Evolutionary conservation across 2,329 filamentous ascomycete species (phyloP), one percentile per base, ranked within the genome.

Genomic region (Pseudocercospora fuligena): DNA sequence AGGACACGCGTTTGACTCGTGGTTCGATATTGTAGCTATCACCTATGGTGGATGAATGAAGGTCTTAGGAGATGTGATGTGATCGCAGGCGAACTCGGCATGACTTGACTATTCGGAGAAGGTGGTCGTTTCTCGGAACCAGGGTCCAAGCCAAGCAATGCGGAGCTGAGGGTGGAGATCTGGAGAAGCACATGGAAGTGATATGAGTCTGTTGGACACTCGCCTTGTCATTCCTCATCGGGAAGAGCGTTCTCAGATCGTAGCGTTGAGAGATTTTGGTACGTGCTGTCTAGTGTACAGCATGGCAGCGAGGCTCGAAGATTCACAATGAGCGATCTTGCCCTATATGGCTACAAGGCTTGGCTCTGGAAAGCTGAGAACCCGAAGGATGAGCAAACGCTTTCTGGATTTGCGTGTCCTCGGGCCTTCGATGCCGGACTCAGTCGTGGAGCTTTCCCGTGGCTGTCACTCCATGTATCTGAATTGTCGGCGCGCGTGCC

Each of bases 141-240:
- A 25, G 49, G 49, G 19, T 16, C 49, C 19, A 53, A 23, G 23
- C 23, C 49, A 53, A 23, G 49, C 49, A 53, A 53, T 53, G 49
- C 49, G 49, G 49, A 53, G 49, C 43, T 47, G 43, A 23, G 16
- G 43, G 43, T 47, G 43, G 23, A 53, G 49, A 53, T 53, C 49
- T 53, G 49, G 49, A 53, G 49, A 53, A 53, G 49, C 49, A 53
- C 19, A 53, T 53, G 49, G 49, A 53, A 23, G 23, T 29, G 33
- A 14, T 11, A 36, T 36, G 33, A 36, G 33, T 36, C 5, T 36
- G 33, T 36, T 14, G 14, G 33, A 36, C 33, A 2, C 33, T 36
- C 33, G 33, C 14, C 33, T 36, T 36, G 33, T 36, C 33, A 11
- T 36, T 8, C 2, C 8, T 9, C 11, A 12, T 33, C 31, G 9